Evolutionary conservation across 1,139 yeast genomes (phyloP), one percentile per base, ranked within the genome.

Genomic region (Spathaspora jeffriesii): DNA sequence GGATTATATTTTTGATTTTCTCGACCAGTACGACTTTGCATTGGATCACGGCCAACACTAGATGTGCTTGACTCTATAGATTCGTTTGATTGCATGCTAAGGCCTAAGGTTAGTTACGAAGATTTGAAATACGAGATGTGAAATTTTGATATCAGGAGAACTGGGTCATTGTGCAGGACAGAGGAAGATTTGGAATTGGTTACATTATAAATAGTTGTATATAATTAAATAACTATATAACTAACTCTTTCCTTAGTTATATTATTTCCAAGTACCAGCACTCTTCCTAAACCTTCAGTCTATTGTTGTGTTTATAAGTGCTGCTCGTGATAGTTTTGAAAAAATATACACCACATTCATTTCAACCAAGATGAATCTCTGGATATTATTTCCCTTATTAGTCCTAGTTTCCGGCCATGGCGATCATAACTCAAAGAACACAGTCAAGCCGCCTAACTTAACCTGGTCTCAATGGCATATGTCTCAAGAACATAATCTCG

Each of bases 401-500:
- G 11, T 34, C 20, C 38, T 34, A 34, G 38, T 34, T 17, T 18
- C 17, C 23, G 38, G 23, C 13, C 66, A 63, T 42, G 67, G 63
- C 3, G 53, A 47, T 20, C 59, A 56, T 17, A 39, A 22, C 28
- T 10, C 11, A 31, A 43, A 42, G 53, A n/a, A n/a, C n/a, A n/a
- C 57, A 41, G 32, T 44, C 27, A 75, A 70, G 41, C 89, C 89
- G 3, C 66, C 67, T 25, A 82, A 79, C 0, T 47, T 79, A 43
- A 62, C 75, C 14, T 88, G 96, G 96, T 88, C 85, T 58, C 78
- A 78, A 54, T 86, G 92, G 88, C 98, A 92, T 66, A 92, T 92
- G 98, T 73, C 79, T 53, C 84, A 83, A 57, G 99, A 92, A 65
- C 98, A 92, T 67, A 84, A 82, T 17, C 55, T 89, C 50, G 90